A percentile compares a stretch with the other conserved stretches of the same genome.
These are phyloP conservation scores for Tanacetum coccineum DNA, from an alignment of 129 eudicot species.

Conservation along the genomic window DNA sequence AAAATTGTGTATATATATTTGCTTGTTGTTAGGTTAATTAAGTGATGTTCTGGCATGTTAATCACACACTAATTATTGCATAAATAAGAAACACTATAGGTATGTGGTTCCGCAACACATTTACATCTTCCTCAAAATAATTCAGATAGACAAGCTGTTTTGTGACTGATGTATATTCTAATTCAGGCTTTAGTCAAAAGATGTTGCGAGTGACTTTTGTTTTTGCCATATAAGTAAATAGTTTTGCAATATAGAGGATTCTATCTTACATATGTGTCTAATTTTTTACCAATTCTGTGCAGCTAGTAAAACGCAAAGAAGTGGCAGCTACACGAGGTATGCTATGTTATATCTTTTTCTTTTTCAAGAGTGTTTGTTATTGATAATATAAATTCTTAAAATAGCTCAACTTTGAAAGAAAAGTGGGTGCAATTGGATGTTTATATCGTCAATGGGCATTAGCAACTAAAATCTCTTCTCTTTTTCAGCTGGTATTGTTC, in stretches of 20 bases:
- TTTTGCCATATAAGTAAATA: not conserved
- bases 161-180: too few relatives aligned
- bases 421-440: not conserved
- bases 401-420: not conserved
- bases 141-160: too few relatives aligned
- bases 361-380: not conserved
- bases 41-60: not conserved
- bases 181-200: too few relatives aligned
- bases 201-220: too few relatives aligned
- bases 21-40: slow-evolving; percentile 4
- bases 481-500: slow-evolving; percentile 93
- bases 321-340: slow-evolving; percentile 90
- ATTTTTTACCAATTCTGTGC: slow-evolving; percentile 34
- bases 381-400: slow-evolving; percentile 4
- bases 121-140: not conserved
- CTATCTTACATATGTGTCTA: not conserved
- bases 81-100: not conserved
- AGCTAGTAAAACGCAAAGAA: slow-evolving; percentile 83
- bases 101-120: not conserved
- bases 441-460: slow-evolving; percentile 13
- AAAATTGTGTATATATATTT: not conserved
- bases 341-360: slow-evolving; percentile 8
- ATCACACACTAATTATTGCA: slow-evolving; percentile 7
- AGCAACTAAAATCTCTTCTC: not conserved
- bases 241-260: not conserved